Conservation (phyloP, 345 rosid genomes). For the Laguncularia racemosa region DNA sequence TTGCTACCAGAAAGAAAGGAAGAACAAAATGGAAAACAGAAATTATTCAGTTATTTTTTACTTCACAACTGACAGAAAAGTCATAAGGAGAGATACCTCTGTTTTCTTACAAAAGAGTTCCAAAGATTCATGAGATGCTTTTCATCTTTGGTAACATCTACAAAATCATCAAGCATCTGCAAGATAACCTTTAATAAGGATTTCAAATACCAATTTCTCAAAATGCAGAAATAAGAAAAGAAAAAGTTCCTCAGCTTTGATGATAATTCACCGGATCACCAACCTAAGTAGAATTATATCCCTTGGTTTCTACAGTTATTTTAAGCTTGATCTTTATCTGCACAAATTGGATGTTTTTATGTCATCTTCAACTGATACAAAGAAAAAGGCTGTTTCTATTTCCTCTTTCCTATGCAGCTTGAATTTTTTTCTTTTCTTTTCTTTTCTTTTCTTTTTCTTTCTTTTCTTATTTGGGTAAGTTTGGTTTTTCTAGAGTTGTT, state of each 20-base stretch:
- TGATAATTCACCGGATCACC: no score
- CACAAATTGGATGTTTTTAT: no score
- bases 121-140: slow-evolving; percentile 82
- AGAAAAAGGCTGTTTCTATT: slow-evolving; percentile 1
- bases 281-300: no score
- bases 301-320: no score
- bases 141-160: slow-evolving; percentile 77
- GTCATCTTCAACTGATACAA: no score
- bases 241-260: background rate
- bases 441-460: no score
- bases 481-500: no score
- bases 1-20: slow-evolving; percentile 1
- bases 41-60: background rate
- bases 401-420: background rate
- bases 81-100: slow-evolving; percentile 30
- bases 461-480: no score
- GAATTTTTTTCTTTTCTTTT: background rate
- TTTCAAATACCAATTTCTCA: slow-evolving; percentile 2
- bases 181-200: slow-evolving; percentile 12
- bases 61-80: no score
- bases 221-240: background rate
- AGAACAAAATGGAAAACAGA: slow-evolving; percentile 1
- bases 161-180: slow-evolving; percentile 99
- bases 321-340: no score
- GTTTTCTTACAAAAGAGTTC: slow-evolving; percentile 87